These are phyloP conservation scores for Magnolia kwangsiensis DNA, from an alignment of 164 flowering plant species.

Conservation along the genomic window DNA sequence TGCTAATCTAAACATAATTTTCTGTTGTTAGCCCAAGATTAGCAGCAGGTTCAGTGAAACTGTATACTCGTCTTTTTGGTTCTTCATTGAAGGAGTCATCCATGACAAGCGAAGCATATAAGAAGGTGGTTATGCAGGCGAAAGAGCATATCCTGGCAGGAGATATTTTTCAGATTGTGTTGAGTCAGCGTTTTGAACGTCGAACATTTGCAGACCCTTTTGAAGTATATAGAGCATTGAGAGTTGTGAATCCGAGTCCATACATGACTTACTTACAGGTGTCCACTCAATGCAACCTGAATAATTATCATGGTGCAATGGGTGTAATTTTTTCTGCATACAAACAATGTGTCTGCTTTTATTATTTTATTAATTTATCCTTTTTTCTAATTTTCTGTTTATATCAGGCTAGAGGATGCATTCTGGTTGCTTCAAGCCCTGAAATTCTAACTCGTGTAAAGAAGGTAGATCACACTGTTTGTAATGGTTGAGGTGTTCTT, in stretches of 20 bases:
- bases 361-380: background rate
- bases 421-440: conserved; percentile 91
- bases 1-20: conserved; percentile 4
- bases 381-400: conserved; percentile 1
- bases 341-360: background rate
- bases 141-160: conserved; percentile 93
- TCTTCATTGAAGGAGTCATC: conserved; percentile 49
- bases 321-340: too few relatives aligned
- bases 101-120: conserved; percentile 76
- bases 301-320: background rate
- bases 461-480: conserved; percentile 39
- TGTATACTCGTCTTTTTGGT: conserved; percentile 59
- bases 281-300: background rate
- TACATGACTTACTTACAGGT: conserved; percentile 90
- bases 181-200: conserved; percentile 93
- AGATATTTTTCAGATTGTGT: conserved; percentile 89
- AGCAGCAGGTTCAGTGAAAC: conserved; percentile 60
- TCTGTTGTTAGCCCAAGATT: conserved; percentile 62
- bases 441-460: conserved; percentile 88
- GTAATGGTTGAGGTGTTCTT: background rate
- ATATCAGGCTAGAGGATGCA: conserved; percentile 89
- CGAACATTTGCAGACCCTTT: conserved; percentile 93
- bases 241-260: conserved; percentile 95
- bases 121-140: conserved; percentile 67
- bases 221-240: conserved; percentile 88